A percentile compares a stretch with the other conserved stretches of the same genome.
Evolutionary conservation across 208 protist species (phyloP).

Genomic region (Strigomonas oncopelti): DNA sequence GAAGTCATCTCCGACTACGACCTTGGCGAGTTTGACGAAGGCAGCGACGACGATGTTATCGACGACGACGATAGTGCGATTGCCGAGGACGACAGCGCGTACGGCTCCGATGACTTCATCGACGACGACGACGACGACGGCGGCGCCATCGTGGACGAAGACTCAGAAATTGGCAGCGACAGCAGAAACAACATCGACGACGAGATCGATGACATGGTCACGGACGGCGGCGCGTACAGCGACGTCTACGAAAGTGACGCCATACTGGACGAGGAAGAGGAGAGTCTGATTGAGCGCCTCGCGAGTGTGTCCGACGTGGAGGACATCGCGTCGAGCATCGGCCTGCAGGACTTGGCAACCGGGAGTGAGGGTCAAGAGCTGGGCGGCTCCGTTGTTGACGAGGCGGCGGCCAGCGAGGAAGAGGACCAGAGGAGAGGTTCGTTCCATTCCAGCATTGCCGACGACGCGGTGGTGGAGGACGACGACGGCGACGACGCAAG

Average conservation of each 20-base stretch:
- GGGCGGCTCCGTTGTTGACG: background rate
- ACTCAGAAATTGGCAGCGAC: constrained; percentile 18
- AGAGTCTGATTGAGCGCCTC: constrained; percentile 6
- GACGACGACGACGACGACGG: constrained; percentile 22
- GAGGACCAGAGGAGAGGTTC: background rate
- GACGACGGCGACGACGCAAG: constrained; percentile 1
- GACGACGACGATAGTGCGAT: constrained; percentile 17
- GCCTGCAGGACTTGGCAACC: background rate
- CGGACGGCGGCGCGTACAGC: constrained; percentile 25
- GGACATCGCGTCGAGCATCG: constrained; percentile 4
- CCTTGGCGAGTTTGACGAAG: constrained; percentile 3
- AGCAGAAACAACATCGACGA: background rate
- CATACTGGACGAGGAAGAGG: constrained; percentile 16
- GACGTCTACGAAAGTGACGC: constrained; percentile 16
- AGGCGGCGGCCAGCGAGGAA: background rate
- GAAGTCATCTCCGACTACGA: constrained; percentile 11
- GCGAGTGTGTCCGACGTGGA: constrained; percentile 10
- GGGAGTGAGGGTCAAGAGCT: background rate
- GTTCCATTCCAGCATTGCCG: background rate
- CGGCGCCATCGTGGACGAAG: constrained; percentile 42
- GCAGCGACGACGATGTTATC: constrained; percentile 8
- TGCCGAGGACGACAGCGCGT: constrained; percentile 3
- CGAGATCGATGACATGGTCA: constrained; percentile 13
- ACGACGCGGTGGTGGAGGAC: background rate
- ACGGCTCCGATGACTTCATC: constrained; percentile 33